Percentiles rank a stretch among this genome's conserved stretches.
Conservation (phyloP, 108 stramenopile genomes). For the Cyclotella baltica region DNA sequence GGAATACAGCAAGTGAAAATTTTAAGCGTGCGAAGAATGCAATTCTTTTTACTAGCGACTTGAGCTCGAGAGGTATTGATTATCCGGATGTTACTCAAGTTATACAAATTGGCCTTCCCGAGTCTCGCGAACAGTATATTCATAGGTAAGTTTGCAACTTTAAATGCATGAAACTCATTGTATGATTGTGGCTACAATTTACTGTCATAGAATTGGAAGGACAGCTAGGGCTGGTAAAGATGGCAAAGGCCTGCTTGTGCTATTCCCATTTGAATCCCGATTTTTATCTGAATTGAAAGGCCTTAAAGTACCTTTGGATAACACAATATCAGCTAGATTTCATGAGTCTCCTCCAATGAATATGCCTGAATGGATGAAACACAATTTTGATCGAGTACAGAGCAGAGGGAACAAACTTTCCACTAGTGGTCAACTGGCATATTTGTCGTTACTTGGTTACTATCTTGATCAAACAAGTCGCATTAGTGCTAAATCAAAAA, state of each 20-base stretch:
- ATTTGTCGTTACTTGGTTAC: constrained; percentile 81
- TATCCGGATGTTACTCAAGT: constrained; percentile 85
- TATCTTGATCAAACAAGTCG: constrained; percentile 66
- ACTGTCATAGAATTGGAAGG: constrained; percentile 85
- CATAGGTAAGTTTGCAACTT: no score
- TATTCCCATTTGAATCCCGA: constrained; percentile 49
- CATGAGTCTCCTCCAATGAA: constrained; percentile 2
- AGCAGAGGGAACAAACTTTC: constrained; percentile 52
- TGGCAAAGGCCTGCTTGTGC: constrained; percentile 57
- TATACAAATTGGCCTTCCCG: constrained; percentile 77
- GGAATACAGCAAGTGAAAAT: constrained; percentile 61
- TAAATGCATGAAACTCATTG: no score
- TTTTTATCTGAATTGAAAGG: constrained; percentile 56
- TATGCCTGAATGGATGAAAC: constrained; percentile 33
- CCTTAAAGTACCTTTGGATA: constrained; percentile 31
- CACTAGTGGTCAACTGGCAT: constrained; percentile 48
- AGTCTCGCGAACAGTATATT: constrained; percentile 78
- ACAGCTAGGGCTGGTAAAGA: constrained; percentile 79
- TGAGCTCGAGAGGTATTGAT: constrained; percentile 87
- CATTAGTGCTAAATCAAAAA: constrained; percentile 39
- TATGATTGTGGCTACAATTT: no score
- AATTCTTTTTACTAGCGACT: constrained; percentile 81
- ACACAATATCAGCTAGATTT: constrained; percentile 11
- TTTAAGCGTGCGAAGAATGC: constrained; percentile 63
- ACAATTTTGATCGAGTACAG: constrained; percentile 31